Evolutionary conservation across 306 rosid species (phyloP).

Genomic region (Spatholobus suberectus): DNA sequence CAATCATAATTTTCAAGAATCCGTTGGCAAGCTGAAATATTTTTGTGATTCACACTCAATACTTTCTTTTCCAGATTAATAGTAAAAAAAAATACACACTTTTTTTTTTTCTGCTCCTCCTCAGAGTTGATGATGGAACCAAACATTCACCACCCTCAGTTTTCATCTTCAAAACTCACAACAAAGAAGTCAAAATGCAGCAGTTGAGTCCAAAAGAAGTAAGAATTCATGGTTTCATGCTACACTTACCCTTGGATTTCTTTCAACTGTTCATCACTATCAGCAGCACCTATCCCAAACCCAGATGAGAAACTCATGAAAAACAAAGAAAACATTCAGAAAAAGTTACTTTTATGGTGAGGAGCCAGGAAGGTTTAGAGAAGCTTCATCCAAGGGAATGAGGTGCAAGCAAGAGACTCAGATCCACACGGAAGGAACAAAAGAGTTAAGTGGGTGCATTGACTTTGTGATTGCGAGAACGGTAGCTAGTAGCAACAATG

Average conservation of each 20-base stretch:
- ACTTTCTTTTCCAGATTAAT: constrained; percentile 12
- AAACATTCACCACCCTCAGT: constrained; percentile 21
- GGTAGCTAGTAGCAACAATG: constrained; percentile 25
- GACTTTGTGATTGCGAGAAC: constrained; percentile 53
- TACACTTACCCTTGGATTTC: constrained; percentile 41
- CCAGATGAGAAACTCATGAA: constrained; percentile 35
- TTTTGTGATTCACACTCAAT: not conserved
- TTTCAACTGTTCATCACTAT: not conserved
- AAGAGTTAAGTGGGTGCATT: constrained; percentile 51
- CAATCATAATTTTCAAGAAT: constrained; percentile 10
- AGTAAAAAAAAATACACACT: not conserved
- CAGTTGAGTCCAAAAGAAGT: not conserved
- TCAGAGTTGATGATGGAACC: constrained; percentile 26
- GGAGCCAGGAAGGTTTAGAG: constrained; percentile 31
- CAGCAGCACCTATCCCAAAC: constrained; percentile 38
- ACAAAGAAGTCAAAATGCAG: constrained; percentile 35
- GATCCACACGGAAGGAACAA: constrained; percentile 53
- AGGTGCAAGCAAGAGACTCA: constrained; percentile 52
- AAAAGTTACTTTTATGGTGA: constrained; percentile 24
- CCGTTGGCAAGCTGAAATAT: not conserved
- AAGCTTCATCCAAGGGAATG: constrained; percentile 38
- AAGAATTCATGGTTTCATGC: constrained; percentile 28
- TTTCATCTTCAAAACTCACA: constrained; percentile 31
- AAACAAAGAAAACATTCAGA: not conserved
- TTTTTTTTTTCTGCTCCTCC: not conserved